Evolutionary conservation across 768 basidiomycete genomes (phyloP).

Genomic region (Mycena filopes): DNA sequence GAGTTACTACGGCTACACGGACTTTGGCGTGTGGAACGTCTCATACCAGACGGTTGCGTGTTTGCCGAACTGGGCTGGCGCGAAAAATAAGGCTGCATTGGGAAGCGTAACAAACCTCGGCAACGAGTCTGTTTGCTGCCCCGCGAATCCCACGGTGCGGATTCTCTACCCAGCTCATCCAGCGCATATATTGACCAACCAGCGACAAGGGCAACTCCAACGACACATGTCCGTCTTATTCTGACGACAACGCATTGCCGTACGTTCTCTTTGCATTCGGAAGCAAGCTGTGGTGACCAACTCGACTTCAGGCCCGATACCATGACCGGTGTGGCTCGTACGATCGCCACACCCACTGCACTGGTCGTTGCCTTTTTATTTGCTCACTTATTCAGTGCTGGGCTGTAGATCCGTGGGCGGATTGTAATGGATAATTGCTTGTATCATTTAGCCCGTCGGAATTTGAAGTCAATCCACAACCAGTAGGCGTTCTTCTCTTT

Average conservation of each 20-base stretch:
- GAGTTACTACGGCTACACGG: conserved; percentile 72
- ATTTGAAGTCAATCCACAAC: neutral
- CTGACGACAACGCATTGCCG: conserved; percentile 73
- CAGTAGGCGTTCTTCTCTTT: too few relatives aligned
- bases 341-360: conserved; percentile 27
- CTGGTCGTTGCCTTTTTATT: neutral
- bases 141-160: conserved; percentile 71
- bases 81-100: conserved; percentile 65
- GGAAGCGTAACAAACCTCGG: conserved; percentile 73
- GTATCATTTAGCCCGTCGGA: conserved; percentile 6
- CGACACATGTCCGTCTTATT: conserved; percentile 76
- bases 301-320: conserved; percentile 51
- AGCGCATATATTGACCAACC: conserved; percentile 7
- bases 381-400: conserved; percentile 18
- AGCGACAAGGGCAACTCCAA: conserved; percentile 53
- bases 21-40: conserved; percentile 90
- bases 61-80: conserved; percentile 70
- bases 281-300: neutral
- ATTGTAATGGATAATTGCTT: neutral
- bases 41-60: conserved; percentile 76
- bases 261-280: conserved; percentile 46
- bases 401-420: neutral
- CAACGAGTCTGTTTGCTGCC: conserved; percentile 73
- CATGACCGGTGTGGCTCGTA: conserved; percentile 37
- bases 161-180: too few relatives aligned